Percentiles rank a stretch among this genome's conserved stretches.
These are phyloP conservation scores for Neurospora sp. DNA, from an alignment of 495 filamentous ascomycete species.

Conservation along the genomic window DNA sequence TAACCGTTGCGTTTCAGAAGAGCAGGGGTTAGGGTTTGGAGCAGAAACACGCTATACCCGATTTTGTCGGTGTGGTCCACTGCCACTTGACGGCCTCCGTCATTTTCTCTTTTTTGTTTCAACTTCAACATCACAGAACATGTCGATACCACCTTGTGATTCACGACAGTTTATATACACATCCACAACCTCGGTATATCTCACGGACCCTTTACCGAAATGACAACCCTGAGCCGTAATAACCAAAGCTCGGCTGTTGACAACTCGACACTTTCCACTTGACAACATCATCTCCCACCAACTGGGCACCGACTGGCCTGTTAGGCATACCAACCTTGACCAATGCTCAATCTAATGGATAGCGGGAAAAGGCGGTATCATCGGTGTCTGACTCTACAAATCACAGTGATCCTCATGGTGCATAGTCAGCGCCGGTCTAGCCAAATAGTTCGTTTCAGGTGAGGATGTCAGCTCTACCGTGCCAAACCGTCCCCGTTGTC, in stretches of 20 bases:
- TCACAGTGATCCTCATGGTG: not conserved
- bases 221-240: not conserved
- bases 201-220: not conserved
- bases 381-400: not conserved
- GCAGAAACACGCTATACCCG: not conserved
- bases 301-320: not conserved
- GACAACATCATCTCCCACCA: not conserved
- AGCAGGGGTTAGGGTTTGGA: not conserved
- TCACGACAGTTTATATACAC: not conserved
- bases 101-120: not conserved
- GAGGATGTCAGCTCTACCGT: not conserved
- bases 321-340: not conserved
- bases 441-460: not conserved
- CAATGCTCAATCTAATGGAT: not conserved
- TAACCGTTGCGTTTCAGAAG: not conserved
- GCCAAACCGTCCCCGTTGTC: not conserved
- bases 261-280: not conserved
- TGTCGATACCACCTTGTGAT: not conserved
- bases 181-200: not conserved
- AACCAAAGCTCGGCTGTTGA: not conserved
- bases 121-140: not conserved
- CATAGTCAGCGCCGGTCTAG: not conserved
- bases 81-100: not conserved
- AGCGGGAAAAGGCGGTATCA: not conserved
- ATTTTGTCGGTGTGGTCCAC: not conserved